Percentiles rank a stretch among this genome's conserved stretches.
phyloP scores from a whole-genome alignment of 257 asterid species.

The Solanum stenotomum region DNA sequence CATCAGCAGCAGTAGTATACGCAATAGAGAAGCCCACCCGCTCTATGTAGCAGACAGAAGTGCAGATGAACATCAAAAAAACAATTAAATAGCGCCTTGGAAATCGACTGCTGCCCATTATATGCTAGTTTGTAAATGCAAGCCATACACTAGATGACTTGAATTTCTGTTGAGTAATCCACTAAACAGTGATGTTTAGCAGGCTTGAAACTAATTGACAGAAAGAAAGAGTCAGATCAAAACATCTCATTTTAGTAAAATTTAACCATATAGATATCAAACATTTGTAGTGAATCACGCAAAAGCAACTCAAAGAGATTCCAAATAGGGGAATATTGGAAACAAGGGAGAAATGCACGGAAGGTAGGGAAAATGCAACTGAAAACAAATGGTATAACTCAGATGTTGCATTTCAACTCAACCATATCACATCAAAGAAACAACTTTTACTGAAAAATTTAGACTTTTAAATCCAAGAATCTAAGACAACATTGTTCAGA shows the following conservation, averaged over 20 bases:
- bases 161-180: neutral
- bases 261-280: neutral
- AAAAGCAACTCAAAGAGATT: neutral
- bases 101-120: conserved; percentile 48
- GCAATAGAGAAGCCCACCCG: conserved; percentile 94
- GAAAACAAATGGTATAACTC: neutral
- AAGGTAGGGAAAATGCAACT: neutral
- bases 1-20: conserved; percentile 90
- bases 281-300: neutral
- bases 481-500: neutral
- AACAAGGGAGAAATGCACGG: neutral
- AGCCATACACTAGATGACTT: neutral
- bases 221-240: neutral
- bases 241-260: neutral
- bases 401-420: neutral
- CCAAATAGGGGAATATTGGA: neutral
- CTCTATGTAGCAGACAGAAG: conserved; percentile 84
- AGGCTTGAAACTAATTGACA: neutral
- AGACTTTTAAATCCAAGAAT: neutral
- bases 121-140: conserved; percentile 29
- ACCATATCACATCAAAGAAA: neutral
- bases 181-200: neutral
- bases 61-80: conserved; percentile 71
- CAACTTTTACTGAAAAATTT: neutral
- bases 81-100: conserved; percentile 69